Evolutionary conservation across 139 green algal genomes (phyloP), one percentile per base, ranked within the genome.

Genomic region (Micractinium conductrix): DNA sequence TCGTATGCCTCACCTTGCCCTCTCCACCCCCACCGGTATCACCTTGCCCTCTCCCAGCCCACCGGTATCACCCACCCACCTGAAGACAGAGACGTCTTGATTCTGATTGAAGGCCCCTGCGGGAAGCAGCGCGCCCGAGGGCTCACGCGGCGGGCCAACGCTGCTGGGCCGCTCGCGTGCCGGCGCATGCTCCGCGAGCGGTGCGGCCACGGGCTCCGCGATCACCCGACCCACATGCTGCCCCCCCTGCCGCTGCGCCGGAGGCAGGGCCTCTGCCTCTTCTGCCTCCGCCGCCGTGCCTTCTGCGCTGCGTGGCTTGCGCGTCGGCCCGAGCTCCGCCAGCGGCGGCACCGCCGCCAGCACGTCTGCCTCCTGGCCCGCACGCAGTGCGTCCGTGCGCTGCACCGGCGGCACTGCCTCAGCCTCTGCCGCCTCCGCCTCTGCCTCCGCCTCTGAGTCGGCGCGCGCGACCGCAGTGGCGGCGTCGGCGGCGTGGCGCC

Each of bases 11-110:
- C n/a, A n/a, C n/a, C n/a, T n/a, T n/a, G n/a, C n/a, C n/a, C n/a
- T n/a, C n/a, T n/a, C n/a, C n/a, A n/a, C n/a, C n/a, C n/a, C n/a
- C n/a, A n/a, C n/a, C n/a, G n/a, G n/a, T n/a, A n/a, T n/a, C n/a
- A n/a, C n/a, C n/a, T n/a, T n/a, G n/a, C n/a, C n/a, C n/a, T n/a
- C n/a, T n/a, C n/a, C n/a, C n/a, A n/a, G n/a, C n/a, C n/a, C n/a
- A n/a, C n/a, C n/a, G n/a, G n/a, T n/a, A n/a, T n/a, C n/a, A n/a
- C n/a, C 6, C 42, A 50, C 70, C 30, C 28, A 40, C 70, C 70
- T 78, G 70, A 78, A 78, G 10, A 78, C 70, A 1, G 42, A 58
- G 70, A 78, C 40, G 70, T 78, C 42, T 28, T 78, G 70, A 22
- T n/a, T 43, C 70, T 40, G 42, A 14, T n/a, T 40, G 42, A 78